These are phyloP conservation scores for Coniosporium apollinis DNA, from an alignment of 495 filamentous ascomycete species.

Conservation along the genomic window DNA sequence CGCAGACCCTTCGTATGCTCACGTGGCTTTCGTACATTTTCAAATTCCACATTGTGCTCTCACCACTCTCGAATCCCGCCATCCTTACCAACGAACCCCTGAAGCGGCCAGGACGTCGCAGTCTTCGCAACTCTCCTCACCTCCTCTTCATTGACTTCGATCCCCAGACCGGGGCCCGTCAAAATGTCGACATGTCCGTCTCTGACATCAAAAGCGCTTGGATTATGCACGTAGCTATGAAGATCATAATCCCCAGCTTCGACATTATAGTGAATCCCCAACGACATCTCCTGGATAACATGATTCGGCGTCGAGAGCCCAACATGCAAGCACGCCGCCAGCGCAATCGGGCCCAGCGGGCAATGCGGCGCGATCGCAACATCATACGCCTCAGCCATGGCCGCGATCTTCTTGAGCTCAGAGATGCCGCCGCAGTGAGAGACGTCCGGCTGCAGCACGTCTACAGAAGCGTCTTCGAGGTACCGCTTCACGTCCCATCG, in stretches of 20 bases:
- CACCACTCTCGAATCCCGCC: slow-evolving; percentile 63
- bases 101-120: slow-evolving; percentile 37
- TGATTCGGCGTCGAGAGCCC: slow-evolving; percentile 50
- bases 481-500: slow-evolving; percentile 66
- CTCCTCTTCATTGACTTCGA: slow-evolving; percentile 55
- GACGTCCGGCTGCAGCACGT: slow-evolving; percentile 64
- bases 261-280: slow-evolving; percentile 66
- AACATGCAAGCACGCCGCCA: slow-evolving; percentile 59
- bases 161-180: slow-evolving; percentile 49
- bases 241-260: slow-evolving; percentile 47
- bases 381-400: slow-evolving; percentile 64
- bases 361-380: slow-evolving; percentile 65
- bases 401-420: slow-evolving; percentile 52
- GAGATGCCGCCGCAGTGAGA: slow-evolving; percentile 62
- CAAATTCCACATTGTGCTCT: too few relatives aligned
- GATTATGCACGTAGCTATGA: slow-evolving; percentile 47
- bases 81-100: slow-evolving; percentile 54
- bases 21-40: too few relatives aligned
- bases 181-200: slow-evolving; percentile 50
- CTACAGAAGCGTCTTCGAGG: slow-evolving; percentile 39
- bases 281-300: slow-evolving; percentile 65
- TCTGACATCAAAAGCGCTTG: slow-evolving; percentile 43
- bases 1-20: too few relatives aligned
- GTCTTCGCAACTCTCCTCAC: slow-evolving; percentile 37
- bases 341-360: slow-evolving; percentile 56